Evolutionary conservation across 1,284 basidiomycete species (phyloP).

Genomic region (Polyporus tsugae): DNA sequence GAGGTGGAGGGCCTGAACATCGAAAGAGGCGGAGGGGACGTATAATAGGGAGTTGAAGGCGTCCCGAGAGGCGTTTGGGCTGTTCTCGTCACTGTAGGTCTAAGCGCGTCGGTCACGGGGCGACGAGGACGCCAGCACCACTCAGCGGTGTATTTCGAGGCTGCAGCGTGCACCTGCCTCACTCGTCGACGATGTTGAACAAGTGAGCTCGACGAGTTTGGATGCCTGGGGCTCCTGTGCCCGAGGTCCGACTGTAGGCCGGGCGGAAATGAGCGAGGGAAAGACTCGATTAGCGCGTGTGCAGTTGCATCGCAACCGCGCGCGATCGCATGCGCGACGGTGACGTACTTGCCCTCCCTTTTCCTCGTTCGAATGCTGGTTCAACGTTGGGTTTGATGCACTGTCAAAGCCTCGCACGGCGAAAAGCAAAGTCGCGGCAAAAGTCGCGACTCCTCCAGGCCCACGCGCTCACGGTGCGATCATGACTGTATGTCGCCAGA

Average conservation of each 20-base stretch:
- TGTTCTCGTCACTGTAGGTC: not conserved
- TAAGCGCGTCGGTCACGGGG: slow-evolving; percentile 5
- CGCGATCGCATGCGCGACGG: not conserved
- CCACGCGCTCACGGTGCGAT: slow-evolving; percentile 4
- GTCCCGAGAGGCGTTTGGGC: not conserved
- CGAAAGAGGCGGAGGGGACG: not conserved
- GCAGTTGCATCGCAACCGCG: not conserved
- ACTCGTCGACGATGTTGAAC: not conserved
- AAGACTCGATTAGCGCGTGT: not conserved
- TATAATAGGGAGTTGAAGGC: not conserved
- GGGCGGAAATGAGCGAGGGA: slow-evolving; percentile 3
- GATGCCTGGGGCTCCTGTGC: not conserved
- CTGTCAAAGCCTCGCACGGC: not conserved
- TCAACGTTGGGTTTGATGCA: not conserved
- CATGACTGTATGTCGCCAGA: slow-evolving; percentile 8
- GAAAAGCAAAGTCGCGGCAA: not conserved
- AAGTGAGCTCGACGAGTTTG: slow-evolving; percentile 2
- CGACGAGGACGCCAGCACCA: not conserved
- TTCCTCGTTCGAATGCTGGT: not conserved
- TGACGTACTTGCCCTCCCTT: not conserved
- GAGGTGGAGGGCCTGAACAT: not conserved
- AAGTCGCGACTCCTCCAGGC: not conserved
- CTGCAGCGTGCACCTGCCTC: not conserved
- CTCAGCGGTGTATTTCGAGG: not conserved
- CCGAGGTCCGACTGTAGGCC: not conserved